Evolutionary conservation across 2,329 filamentous ascomycete genomes (phyloP).

Genomic region (Cladosporium sp.): DNA sequence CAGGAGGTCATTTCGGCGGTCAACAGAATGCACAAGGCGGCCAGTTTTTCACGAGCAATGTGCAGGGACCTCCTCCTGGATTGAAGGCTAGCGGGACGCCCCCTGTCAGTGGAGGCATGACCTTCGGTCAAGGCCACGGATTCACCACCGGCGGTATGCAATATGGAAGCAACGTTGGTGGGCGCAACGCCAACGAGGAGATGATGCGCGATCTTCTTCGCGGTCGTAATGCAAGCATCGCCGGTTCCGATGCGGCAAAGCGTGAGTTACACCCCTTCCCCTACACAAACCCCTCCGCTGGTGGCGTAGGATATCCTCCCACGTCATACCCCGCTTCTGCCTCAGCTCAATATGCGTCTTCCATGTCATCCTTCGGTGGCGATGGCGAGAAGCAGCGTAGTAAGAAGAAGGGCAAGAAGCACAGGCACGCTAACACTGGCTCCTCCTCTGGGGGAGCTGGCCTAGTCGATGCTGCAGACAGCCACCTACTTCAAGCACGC

Average conservation of each 20-base stretch:
- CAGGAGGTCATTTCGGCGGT: slow-evolving; percentile 42
- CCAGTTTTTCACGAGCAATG: slow-evolving; percentile 75
- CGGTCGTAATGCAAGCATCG: slow-evolving; percentile 27
- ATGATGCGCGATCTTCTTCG: slow-evolving; percentile 78
- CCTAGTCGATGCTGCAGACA: slow-evolving; percentile 99
- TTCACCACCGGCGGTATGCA: slow-evolving; percentile 65
- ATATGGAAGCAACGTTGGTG: slow-evolving; percentile 46
- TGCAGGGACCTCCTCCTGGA: slow-evolving; percentile 89
- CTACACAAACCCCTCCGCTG: slow-evolving; percentile 15
- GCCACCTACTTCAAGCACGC: slow-evolving; percentile 41
- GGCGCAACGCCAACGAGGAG: slow-evolving; percentile 68
- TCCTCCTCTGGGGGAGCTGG: slow-evolving; percentile 91
- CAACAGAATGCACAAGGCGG: slow-evolving; percentile 51
- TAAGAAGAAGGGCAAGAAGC: slow-evolving; percentile 99
- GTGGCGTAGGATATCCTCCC: slow-evolving; percentile 1
- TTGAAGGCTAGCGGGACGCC: slow-evolving; percentile 93
- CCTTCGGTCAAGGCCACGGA: slow-evolving; percentile 84
- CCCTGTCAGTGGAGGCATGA: slow-evolving; percentile 68
- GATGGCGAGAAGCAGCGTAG: slow-evolving; percentile 51
- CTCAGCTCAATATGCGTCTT: slow-evolving; percentile 9
- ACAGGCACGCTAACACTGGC: slow-evolving; percentile 99
- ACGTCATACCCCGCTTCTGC: slow-evolving; percentile 6
- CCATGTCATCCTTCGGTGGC: slow-evolving; percentile 19
- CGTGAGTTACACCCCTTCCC: slow-evolving; percentile 29
- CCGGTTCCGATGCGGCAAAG: slow-evolving; percentile 51